These are phyloP conservation scores for Podochytrium sp. DNA, from an alignment of 192 early-diverging fungal species.

Conservation along the genomic window DNA sequence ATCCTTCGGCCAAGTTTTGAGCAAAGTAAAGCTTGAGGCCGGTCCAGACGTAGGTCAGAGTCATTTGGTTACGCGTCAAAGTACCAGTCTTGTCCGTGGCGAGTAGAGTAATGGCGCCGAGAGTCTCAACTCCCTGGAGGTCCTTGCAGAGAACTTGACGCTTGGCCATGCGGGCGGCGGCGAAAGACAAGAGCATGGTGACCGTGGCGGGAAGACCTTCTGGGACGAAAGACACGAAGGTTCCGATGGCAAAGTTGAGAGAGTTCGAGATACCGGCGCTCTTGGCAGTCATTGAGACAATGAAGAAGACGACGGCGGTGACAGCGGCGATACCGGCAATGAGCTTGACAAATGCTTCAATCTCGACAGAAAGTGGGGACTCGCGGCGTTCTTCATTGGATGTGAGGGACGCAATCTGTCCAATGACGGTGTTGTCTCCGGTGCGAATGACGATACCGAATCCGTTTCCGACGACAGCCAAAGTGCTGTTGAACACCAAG, in stretches of 20 bases:
- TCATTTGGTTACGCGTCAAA: slow-evolving; percentile 66
- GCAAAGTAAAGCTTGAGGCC: slow-evolving; percentile 50
- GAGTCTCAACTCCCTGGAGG: slow-evolving; percentile 66
- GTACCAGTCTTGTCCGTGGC: slow-evolving; percentile 78
- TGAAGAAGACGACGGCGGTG: slow-evolving; percentile 84
- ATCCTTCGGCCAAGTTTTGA: slow-evolving; percentile 79
- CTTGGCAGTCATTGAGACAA: slow-evolving; percentile 70
- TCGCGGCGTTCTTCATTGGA: slow-evolving; percentile 40
- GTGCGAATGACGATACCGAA: slow-evolving; percentile 57
- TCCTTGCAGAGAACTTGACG: slow-evolving; percentile 64
- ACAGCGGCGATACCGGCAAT: slow-evolving; percentile 77
- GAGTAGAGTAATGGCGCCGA: slow-evolving; percentile 64
- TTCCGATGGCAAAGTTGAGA: slow-evolving; percentile 58
- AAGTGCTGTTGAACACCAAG: slow-evolving; percentile 85
- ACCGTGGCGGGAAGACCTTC: slow-evolving; percentile 63
- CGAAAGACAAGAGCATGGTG: slow-evolving; percentile 58
- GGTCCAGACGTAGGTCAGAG: slow-evolving; percentile 51
- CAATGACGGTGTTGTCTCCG: slow-evolving; percentile 56
- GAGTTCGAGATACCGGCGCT: slow-evolving; percentile 29
- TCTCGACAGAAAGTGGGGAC: slow-evolving; percentile 44
- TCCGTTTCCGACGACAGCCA: slow-evolving; percentile 64
- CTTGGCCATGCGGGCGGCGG: slow-evolving; percentile 55
- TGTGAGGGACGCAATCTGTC: slow-evolving; percentile 51
- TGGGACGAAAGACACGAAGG: slow-evolving; percentile 58
- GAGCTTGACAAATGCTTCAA: slow-evolving; percentile 66